A percentile compares a stretch with the other conserved stretches of the same genome.
These are phyloP conservation scores for Clavulina sp. DNA, from an alignment of 768 basidiomycete species.

Conservation along the genomic window DNA sequence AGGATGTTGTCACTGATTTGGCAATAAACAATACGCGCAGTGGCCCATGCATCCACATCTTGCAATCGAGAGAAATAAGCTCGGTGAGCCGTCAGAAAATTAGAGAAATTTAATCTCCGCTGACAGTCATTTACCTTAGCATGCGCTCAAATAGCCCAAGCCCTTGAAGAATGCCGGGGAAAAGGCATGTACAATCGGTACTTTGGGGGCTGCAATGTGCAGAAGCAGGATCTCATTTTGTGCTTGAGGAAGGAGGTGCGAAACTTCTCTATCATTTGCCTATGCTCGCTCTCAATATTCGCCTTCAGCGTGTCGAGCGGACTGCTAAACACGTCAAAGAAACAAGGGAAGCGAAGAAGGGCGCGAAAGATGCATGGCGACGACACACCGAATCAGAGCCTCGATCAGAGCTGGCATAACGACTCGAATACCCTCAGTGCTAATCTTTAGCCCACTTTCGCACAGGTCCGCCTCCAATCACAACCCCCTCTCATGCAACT, in stretches of 20 bases:
- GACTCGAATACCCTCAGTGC: too few relatives aligned
- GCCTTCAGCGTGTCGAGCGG: conserved; percentile 5
- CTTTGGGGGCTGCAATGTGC: conserved; percentile 7
- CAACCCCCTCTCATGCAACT: too few relatives aligned
- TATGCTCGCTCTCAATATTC: background rate
- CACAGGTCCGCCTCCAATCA: too few relatives aligned
- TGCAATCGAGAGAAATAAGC: conserved; percentile 3
- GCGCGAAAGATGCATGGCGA: background rate
- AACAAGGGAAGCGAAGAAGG: background rate
- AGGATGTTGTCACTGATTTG: background rate
- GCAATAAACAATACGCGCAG: background rate
- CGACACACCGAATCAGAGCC: too few relatives aligned
- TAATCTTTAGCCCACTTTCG: too few relatives aligned
- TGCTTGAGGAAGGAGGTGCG: conserved; percentile 11
- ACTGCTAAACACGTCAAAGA: conserved; percentile 5
- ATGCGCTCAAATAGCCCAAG: conserved; percentile 7
- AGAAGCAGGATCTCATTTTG: conserved; percentile 3
- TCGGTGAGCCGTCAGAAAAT: background rate
- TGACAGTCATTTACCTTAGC: background rate
- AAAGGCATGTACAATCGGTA: conserved; percentile 7
- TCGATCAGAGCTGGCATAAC: too few relatives aligned
- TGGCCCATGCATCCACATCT: conserved; percentile 10
- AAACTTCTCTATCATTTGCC: background rate
- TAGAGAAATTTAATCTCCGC: background rate
- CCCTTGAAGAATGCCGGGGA: conserved; percentile 10